Base-by-base conservation (phyloP, 2,329 filamentous ascomycete genomes). In the Harringtonia lauricola region DNA sequence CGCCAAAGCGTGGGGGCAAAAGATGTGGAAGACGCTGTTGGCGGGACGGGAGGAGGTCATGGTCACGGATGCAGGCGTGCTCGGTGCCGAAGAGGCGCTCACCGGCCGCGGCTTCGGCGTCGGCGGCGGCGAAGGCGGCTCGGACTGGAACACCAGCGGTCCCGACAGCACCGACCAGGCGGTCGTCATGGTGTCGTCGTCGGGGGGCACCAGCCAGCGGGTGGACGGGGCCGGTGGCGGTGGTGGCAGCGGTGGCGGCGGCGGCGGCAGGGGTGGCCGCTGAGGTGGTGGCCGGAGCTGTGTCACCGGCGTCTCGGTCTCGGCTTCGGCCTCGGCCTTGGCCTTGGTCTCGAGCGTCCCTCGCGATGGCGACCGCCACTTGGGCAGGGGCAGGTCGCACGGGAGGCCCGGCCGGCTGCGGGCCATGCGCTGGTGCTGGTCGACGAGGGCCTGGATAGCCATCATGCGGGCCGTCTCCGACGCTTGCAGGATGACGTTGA, bases 11-110 rank as follows among this genome's bases (percentile, higher is more conserved):
- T 64, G 58, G 14, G 62, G 55, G 43, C 63, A 66, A 46, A 65
- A 65, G 41, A 61, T 55, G 49, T 60, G 59, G 47, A 66, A 63
- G 22, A 65, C 62, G 51, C 60, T 60, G 44, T 64, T 64, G 38
- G 54, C 59, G 21, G 60, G 59, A 3, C 56, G 52, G 6, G 43
- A 43, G 8, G 42, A 42, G 22, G 37, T 37, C n/a, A n/a, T n/a
- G n/a, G n/a, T n/a, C n/a, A n/a, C n/a, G n/a, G 28, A 39, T 18
- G 28, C 36, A 43, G 31, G 39, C 38, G 33, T 41, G 15, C 5
- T 47, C 35, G 42, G n/a, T n/a, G n/a, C n/a, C n/a, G n/a, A n/a
- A n/a, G n/a, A n/a, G n/a, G n/a, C n/a, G n/a, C n/a, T n/a, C 18
- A 13, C n/a, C 18, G 26, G 35, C 22, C 22, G 17, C 9, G 31